Evolutionary conservation across 257 asterid species (phyloP), one percentile per base, ranked within the genome.

Genomic region (Solanum rostratum): DNA sequence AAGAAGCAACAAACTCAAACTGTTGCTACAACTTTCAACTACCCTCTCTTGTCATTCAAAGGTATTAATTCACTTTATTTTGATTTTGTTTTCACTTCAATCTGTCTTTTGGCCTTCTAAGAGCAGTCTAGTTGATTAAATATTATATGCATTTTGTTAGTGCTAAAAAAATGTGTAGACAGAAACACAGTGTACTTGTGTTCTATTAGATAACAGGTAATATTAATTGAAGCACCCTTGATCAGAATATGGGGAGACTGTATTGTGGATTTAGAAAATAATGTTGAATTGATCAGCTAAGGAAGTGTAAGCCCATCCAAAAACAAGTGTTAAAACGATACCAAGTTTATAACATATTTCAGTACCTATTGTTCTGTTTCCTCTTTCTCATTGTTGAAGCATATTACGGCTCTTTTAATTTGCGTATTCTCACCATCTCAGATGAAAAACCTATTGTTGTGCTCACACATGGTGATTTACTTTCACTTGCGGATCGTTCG

Each of bases 381-480:
- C 59, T 57, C 46, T 10, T 46, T 45, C 54, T 50, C 16, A 2
- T 45, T 33, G 41, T 71, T 63, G 39, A 41, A 20, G 65, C 55
- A 24, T 50, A 50, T 27, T 52, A 16, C 3, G 4, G 5, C 45
- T 85, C 84, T 83, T 84, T 6, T 80, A 8, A 63, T 66, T 66
- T 84, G 76, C 24, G 12, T 8, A 46, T 54, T 83, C 50, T 71
- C 7, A 33, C 52, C 76, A 46, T 81, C 83, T 85, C 92, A 95
- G 99, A 96, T 85, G 96, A 93, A 90, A 96, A 91, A 90, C 99
- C 99, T 55, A 95, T 85, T n/a, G 86, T 96, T 71, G 98, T 90
- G 74, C 88, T 96, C 80, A 93, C 98, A 2, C 99, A 96, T 80
- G 99, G 99, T 84, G 99, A 96, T 89, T 84, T 96, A 84, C 92